Conservation (phyloP, 768 basidiomycete species). For the Leccinellum luteum region DNA sequence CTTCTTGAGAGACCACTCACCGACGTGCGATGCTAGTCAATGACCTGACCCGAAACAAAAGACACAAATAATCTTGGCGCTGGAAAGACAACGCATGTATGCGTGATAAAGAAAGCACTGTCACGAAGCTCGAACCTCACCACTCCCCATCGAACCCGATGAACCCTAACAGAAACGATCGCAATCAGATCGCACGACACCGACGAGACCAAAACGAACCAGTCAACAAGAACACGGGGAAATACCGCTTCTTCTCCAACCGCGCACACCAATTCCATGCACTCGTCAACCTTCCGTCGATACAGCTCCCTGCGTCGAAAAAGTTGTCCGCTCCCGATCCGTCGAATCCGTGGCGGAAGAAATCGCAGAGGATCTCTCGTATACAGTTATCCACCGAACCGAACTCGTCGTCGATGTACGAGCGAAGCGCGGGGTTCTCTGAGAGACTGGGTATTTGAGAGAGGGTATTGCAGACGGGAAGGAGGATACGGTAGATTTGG, state of each 20-base stretch:
- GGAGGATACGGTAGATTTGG: constrained; percentile 85
- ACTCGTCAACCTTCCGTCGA: constrained; percentile 83
- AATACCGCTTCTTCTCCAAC: constrained; percentile 84
- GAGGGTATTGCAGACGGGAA: constrained; percentile 83
- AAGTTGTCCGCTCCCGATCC: constrained; percentile 91
- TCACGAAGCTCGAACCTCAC: constrained; percentile 36
- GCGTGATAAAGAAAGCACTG: background rate
- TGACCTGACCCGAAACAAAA: background rate
- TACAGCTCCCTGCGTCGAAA: constrained; percentile 82
- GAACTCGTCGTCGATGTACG: constrained; percentile 81
- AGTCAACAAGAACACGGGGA: constrained; percentile 72
- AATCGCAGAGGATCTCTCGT: constrained; percentile 74
- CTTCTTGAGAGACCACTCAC: background rate
- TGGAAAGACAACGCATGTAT: background rate
- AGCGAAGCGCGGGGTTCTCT: constrained; percentile 64
- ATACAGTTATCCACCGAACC: constrained; percentile 69
- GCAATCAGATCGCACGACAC: background rate
- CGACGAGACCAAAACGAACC: constrained; percentile 43
- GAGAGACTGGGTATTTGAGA: constrained; percentile 65
- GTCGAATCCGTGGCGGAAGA: constrained; percentile 87
- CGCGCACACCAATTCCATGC: constrained; percentile 92
- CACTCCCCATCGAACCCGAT: constrained; percentile 85
- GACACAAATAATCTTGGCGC: background rate
- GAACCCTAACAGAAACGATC: constrained; percentile 50
- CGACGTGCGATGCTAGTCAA: background rate